A percentile compares a stretch with the other conserved stretches of the same genome.
phyloP scores from a whole-genome alignment of 176 grass and related monocot genomes.

The Lolium multiflorum region DNA sequence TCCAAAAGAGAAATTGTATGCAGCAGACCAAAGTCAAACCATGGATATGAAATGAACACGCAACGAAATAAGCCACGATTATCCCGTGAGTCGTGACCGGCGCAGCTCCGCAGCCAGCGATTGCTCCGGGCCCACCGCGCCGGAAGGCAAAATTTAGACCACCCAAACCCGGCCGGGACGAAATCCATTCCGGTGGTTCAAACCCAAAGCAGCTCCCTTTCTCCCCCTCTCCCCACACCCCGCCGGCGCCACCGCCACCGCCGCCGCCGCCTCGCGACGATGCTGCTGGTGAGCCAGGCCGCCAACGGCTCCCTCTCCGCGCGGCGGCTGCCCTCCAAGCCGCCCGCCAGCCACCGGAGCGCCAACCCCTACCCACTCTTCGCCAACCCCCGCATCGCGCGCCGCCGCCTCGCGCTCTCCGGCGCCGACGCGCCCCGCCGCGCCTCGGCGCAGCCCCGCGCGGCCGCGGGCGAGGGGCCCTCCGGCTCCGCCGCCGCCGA shows the following conservation, averaged over 20 bases:
- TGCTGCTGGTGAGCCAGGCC: slow-evolving; percentile 84
- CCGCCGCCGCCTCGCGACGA: slow-evolving; percentile 25
- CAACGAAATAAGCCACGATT: background rate
- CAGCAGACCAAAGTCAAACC: background rate
- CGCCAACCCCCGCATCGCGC: slow-evolving; percentile 40
- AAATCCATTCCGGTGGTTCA: slow-evolving; percentile 31
- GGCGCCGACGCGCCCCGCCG: slow-evolving; percentile 38
- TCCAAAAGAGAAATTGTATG: background rate
- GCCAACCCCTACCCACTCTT: slow-evolving; percentile 64
- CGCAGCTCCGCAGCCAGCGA: background rate
- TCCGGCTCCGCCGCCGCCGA: slow-evolving; percentile 39
- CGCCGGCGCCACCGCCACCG: slow-evolving; percentile 1
- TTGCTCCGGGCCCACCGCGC: slow-evolving; percentile 22
- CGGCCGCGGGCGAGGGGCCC: slow-evolving; percentile 48
- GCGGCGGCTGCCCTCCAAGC: slow-evolving; percentile 61
- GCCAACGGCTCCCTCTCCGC: slow-evolving; percentile 82
- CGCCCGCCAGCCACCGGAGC: slow-evolving; percentile 29
- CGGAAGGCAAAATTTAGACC: slow-evolving; percentile 10
- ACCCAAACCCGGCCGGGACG: background rate
- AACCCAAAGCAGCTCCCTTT: slow-evolving; percentile 17
- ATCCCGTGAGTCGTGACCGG: background rate
- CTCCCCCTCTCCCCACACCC: background rate
- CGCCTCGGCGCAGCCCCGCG: background rate
- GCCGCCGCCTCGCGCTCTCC: slow-evolving; percentile 47
- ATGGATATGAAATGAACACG: background rate